Base-by-base conservation (phyloP, 805 yeast genomes). In the Yarrowia sp. region DNA sequence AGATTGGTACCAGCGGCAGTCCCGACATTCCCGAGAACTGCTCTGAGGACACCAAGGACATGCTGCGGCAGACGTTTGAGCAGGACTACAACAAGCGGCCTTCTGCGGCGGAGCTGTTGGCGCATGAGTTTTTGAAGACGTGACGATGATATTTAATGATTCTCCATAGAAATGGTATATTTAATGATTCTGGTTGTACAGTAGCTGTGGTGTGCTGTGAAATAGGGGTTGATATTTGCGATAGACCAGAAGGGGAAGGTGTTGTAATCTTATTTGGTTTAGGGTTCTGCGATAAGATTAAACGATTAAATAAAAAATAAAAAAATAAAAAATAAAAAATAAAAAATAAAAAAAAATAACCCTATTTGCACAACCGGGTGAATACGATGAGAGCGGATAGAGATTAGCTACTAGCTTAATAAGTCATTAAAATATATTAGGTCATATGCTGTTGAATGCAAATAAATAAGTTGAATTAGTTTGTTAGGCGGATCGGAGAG, bases 1-100 rank as follows among this genome's bases (percentile, higher is more conserved):
- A 88, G 72, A 88, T 94, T 61, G 99, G 99, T 1, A 88, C 94
- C 0, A 85, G 87, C 66, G 68, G 69, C 18, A 81, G 87, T 0
- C 99, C 99, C 0, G 85, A 81, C 46, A 79, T 90, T 6, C 98
- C 98, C 0, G 78, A 80, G 9, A 67, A 66, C 3, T 82, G 88
- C 44, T 83, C 94, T 0, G 76, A 77, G 5, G 88, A 81, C 33
- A 92, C 91, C 3, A 79, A 77, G 65, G 85, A 82, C 31, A 91
- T 94, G 68, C 72, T 92, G 64, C 67, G 69, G 6, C 74, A 80
- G 70, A 82, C 96, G 0, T 89, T 94, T 70, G 90, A 86, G 64
- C 69, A 88, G 21, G 96, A 94, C 68, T 87, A 85, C 70, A 79
- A 80, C 35, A 80, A 82, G 69, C 79, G 98, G 67, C 90, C 96